Conservation (phyloP, 805 yeast species). For the Saccharomyces jurei region DNA sequence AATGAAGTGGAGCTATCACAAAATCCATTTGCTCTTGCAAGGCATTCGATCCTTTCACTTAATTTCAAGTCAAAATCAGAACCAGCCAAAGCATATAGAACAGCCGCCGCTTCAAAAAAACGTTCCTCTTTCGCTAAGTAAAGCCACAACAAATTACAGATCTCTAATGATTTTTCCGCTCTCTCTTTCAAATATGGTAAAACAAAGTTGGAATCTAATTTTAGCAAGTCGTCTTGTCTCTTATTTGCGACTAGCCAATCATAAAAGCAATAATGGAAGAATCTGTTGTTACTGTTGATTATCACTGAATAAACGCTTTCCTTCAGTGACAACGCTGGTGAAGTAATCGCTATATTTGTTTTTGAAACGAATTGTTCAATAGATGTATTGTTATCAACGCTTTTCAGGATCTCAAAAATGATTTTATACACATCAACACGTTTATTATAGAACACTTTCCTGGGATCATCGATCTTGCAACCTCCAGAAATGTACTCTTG, state of each 20-base stretch:
- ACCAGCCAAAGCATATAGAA: constrained; percentile 58
- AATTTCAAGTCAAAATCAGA: constrained; percentile 61
- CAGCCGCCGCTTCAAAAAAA: constrained; percentile 70
- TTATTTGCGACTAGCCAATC: constrained; percentile 82
- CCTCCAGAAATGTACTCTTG: constrained; percentile 45
- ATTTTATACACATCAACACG: constrained; percentile 55
- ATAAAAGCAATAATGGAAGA: constrained; percentile 81
- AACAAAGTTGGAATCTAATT: constrained; percentile 70
- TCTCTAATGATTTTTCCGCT: constrained; percentile 49
- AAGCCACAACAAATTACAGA: constrained; percentile 77
- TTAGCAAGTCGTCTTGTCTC: constrained; percentile 63
- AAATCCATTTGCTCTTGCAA: constrained; percentile 84
- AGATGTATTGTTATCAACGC: background rate
- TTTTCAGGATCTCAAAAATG: constrained; percentile 41
- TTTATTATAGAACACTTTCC: constrained; percentile 40
- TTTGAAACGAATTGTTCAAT: background rate
- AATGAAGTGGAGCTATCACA: constrained; percentile 76
- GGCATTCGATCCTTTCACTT: constrained; percentile 68
- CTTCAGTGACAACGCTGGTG: constrained; percentile 46
- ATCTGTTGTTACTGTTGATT: constrained; percentile 60
- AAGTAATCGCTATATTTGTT: constrained; percentile 20
- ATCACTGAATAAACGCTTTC: constrained; percentile 66
- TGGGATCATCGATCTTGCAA: constrained; percentile 38
- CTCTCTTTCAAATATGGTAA: constrained; percentile 64
- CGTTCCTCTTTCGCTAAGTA: constrained; percentile 74